phyloP scores from a whole-genome alignment of 768 basidiomycete species.

The Pleurotus tuber-regium region DNA sequence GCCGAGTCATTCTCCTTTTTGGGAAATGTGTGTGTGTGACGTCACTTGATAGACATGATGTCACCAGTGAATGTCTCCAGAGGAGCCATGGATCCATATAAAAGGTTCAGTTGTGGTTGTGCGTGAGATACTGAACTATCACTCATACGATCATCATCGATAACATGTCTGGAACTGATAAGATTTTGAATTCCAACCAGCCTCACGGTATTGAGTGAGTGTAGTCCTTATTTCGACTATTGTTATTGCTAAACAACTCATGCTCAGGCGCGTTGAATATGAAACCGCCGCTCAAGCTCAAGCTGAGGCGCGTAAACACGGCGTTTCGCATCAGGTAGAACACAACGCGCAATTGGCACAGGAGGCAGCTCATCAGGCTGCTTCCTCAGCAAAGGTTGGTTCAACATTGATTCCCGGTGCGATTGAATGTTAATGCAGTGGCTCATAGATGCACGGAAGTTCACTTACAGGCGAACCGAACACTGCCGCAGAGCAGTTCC shows the following conservation, averaged over 20 bases:
- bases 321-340: conserved; percentile 42
- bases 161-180: conserved; percentile 23
- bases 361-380: conserved; percentile 49
- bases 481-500: conserved; percentile 34
- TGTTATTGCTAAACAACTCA: not conserved
- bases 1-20: not conserved
- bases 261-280: conserved; percentile 32
- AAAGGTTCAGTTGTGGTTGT: too few relatives aligned
- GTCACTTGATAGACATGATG: too few relatives aligned
- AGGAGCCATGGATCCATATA: too few relatives aligned
- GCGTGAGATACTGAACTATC: too few relatives aligned
- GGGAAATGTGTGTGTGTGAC: too few relatives aligned
- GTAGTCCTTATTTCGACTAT: conserved; percentile 12
- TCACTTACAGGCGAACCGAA: conserved; percentile 23
- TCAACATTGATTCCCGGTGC: not conserved
- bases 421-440: not conserved
- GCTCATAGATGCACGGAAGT: conserved; percentile 28
- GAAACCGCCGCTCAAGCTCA: conserved; percentile 55
- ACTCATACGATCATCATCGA: not conserved
- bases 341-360: conserved; percentile 43
- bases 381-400: conserved; percentile 49
- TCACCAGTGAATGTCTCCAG: not conserved
- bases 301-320: conserved; percentile 41
- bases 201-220: conserved; percentile 29
- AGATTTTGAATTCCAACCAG: conserved; percentile 18